Evolutionary conservation across 768 basidiomycete species (phyloP), one percentile per base, ranked within the genome.

Genomic region (Leccinum obscurum): DNA sequence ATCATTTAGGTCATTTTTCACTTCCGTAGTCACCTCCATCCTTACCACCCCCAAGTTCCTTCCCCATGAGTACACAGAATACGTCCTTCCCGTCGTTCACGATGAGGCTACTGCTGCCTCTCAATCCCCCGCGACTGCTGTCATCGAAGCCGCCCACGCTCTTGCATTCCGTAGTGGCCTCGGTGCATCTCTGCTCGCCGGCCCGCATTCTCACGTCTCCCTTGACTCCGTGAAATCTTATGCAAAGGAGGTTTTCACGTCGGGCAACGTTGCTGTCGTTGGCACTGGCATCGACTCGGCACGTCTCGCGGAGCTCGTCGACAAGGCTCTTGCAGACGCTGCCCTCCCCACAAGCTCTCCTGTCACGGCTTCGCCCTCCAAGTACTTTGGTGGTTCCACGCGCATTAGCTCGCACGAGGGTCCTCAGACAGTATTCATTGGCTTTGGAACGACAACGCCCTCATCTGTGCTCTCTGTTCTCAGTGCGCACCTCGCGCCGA

Each of bases 151-250:
- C 39, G 95, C 94, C 4, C 96, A 98, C 73, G 75, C 83, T 49
- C 80, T 95, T 59, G 95, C 96, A 49, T 99, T 98, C 90, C 93
- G 95, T 70, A 81, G 80, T 48, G 96, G 96, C 15, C 93, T 98
- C 68, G 96, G 96, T 67, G 83, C 90, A 66, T 89, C 95, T 24
- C 84, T 98, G 61, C 93, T 92, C 76, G 89, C 94, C 20, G 79
- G 88, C n/a, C 79, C 85, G 15, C 86, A 91, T 70, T 77, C 77
- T 60, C 76, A 81, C 65, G 75, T 92, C 66, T 83, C 86, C 52
- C 80, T 83, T 22, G 82, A 81, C 13, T 89, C 93, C 64, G 82
- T 96, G 68, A 86, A 88, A 70, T 76, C 83, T 2, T 95, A 84
- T 68, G 93, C 93, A 62, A 73, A 83, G 32, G 75, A 84, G 56